Percentiles rank a stretch among this genome's conserved stretches.
Evolutionary conservation across 345 rosid species (phyloP).

Genomic region (Nephelium lappaceum): DNA sequence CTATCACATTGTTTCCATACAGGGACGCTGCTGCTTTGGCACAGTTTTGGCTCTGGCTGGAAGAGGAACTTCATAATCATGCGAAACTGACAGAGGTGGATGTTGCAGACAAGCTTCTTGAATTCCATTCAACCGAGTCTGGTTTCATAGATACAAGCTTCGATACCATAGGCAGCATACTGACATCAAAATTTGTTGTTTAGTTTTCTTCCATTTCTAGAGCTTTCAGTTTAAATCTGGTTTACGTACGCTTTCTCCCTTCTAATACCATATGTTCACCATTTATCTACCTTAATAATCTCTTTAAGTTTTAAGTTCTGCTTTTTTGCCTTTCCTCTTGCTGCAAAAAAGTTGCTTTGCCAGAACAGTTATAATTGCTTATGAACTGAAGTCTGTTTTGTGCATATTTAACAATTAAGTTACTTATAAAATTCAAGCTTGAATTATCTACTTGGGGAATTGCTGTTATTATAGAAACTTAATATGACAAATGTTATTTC

Average conservation of each 20-base stretch:
- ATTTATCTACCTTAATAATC: not conserved
- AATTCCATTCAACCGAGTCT: constrained; percentile 77
- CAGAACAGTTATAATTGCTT: not conserved
- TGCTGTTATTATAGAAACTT: not conserved
- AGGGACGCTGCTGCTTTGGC: constrained; percentile 97
- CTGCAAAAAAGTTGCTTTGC: not conserved
- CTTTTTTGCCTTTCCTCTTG: not conserved
- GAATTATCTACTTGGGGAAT: not conserved
- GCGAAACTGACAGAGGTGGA: constrained; percentile 82
- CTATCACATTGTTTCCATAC: constrained; percentile 27
- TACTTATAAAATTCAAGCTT: not conserved
- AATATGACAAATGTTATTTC: constrained; percentile 1
- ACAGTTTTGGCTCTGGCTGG: constrained; percentile 94
- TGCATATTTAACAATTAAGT: not conserved
- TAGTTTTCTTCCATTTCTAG: not conserved
- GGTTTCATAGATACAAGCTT: constrained; percentile 95
- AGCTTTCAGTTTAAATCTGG: not conserved
- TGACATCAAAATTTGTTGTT: constrained; percentile 19
- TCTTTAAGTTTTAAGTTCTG: not conserved
- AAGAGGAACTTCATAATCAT: constrained; percentile 66
- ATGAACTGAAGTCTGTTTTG: not conserved
- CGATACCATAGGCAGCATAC: constrained; percentile 88
- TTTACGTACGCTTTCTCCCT: not conserved
- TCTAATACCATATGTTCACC: not conserved
- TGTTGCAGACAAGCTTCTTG: constrained; percentile 80